Evolutionary conservation across 1,284 basidiomycete species (phyloP), one percentile per base, ranked within the genome.

Genomic region (Trametes polyzona): DNA sequence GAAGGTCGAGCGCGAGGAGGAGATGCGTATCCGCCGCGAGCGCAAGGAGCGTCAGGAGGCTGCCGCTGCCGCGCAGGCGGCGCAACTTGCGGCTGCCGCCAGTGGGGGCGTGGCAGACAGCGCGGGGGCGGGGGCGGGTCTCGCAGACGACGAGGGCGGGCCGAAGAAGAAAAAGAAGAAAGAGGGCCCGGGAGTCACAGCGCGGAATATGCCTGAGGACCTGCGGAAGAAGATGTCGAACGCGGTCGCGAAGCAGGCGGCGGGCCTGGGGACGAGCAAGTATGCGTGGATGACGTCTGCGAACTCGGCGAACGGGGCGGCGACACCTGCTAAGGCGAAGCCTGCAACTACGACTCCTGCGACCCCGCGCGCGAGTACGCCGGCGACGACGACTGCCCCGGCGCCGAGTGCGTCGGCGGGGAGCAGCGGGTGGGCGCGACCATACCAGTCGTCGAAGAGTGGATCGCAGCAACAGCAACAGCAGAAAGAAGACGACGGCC

Each of bases 141-240:
- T n/a, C n/a, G n/a, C n/a, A n/a, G 81, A 77, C 3, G 81, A 74
- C 37, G 81, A 78, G n/a, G 80, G 78, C 29, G 74, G 81, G 43
- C 76, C 78, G 53, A 92, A 91, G 78, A 91, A 90, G 77, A 92
- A 93, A 74, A 83, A 87, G 72, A 92, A 92, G 70, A 90, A 89
- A 71, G 88, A 91, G 27, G 91, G 91, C 0, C 90, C 91, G 0
- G 90, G 90, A 3, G 88, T 92, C 10, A 90, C 89, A 0, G 90
- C 91, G 47, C 78, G 87, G 55, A 94, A 93, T 69, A 92, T 95
- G 89, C 87, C 86, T 2, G 92, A 93, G 71, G 92, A 94, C 66
- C 89, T 93, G 64, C 78, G 88, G 63, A 94, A 94, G 79, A 92
- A 92, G 70, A 86, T 94, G 84, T 90, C 89, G 41, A 93, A 94